Evolutionary conservation across 768 basidiomycete genomes (phyloP).

Genomic region (Russula ochroleuca): DNA sequence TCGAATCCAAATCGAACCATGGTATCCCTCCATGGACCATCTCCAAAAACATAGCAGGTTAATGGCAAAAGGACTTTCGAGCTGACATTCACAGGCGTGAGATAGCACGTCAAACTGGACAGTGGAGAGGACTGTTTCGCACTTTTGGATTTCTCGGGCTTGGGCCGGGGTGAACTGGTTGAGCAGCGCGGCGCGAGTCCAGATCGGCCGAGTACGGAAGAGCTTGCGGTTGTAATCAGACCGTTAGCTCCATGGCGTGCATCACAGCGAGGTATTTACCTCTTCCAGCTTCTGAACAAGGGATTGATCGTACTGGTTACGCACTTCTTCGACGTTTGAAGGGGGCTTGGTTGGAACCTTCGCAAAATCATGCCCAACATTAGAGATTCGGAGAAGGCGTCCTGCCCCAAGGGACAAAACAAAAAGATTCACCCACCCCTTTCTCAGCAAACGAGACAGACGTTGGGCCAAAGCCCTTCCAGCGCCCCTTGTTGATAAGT

Average conservation of each 20-base stretch:
- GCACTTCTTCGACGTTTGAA: slow-evolving; percentile 55
- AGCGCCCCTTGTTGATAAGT: slow-evolving; percentile 80
- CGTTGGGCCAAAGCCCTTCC: slow-evolving; percentile 77
- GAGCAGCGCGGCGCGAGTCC: slow-evolving; percentile 83
- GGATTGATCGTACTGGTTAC: slow-evolving; percentile 48
- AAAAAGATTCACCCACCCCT: slow-evolving; percentile 37
- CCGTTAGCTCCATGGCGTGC: background rate
- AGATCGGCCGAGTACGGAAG: slow-evolving; percentile 74
- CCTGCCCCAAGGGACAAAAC: slow-evolving; percentile 6
- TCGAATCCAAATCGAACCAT: slow-evolving; percentile 86
- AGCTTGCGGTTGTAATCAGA: slow-evolving; percentile 40
- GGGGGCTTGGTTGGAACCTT: slow-evolving; percentile 55
- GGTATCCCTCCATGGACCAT: slow-evolving; percentile 92
- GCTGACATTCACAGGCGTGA: slow-evolving; percentile 38
- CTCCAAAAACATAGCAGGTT: slow-evolving; percentile 83
- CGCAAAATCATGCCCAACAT: background rate
- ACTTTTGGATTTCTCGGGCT: slow-evolving; percentile 74
- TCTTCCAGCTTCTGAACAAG: slow-evolving; percentile 53
- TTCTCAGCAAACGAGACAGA: slow-evolving; percentile 64
- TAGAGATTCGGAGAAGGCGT: slow-evolving; percentile 35
- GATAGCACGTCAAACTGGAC: background rate
- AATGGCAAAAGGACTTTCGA: slow-evolving; percentile 78
- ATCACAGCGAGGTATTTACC: slow-evolving; percentile 35
- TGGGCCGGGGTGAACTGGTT: slow-evolving; percentile 73
- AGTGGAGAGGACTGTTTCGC: slow-evolving; percentile 26